A percentile compares a stretch with the other conserved stretches of the same genome.
Evolutionary conservation across 78 protist species (phyloP).

Genomic region (Polysphondylium violaceum): DNA sequence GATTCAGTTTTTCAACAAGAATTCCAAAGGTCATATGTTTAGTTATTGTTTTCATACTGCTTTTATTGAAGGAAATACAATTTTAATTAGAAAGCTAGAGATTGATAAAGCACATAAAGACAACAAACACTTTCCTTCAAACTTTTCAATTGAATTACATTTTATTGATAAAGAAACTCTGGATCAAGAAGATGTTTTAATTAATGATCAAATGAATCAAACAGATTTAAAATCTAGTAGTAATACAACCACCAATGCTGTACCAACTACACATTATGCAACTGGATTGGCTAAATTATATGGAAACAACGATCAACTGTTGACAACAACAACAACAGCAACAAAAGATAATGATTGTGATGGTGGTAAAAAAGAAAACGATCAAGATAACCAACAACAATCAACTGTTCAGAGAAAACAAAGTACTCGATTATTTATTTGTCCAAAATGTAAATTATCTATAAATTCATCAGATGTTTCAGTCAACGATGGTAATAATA

Average conservation of each 20-base stretch:
- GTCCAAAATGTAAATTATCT: conserved; percentile 56
- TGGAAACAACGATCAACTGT: not conserved
- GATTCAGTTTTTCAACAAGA: conserved; percentile 39
- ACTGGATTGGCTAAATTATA: conserved; percentile 69
- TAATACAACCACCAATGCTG: too few relatives aligned
- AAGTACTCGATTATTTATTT: conserved; percentile 17
- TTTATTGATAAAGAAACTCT: conserved; percentile 43
- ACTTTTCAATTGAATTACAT: conserved; percentile 52
- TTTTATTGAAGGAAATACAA: conserved; percentile 39
- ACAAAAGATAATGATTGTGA: not conserved
- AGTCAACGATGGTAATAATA: conserved; percentile 24
- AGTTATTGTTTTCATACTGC: conserved; percentile 91
- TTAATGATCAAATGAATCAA: not conserved
- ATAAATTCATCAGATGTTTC: conserved; percentile 41
- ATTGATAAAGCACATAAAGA: conserved; percentile 90
- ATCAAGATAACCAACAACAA: conserved; percentile 3
- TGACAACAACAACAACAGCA: conserved; percentile 24
- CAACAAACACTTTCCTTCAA: conserved; percentile 67
- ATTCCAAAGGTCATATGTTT: conserved; percentile 83
- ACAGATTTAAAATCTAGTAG: too few relatives aligned
- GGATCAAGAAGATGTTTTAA: not conserved
- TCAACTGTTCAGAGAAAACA: not conserved
- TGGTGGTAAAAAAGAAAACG: not conserved
- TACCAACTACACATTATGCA: conserved; percentile 10
- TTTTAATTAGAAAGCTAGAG: conserved; percentile 67